phyloP scores from a whole-genome alignment of 352 stramenopile genomes.

The Phytophthora citrophthora region DNA sequence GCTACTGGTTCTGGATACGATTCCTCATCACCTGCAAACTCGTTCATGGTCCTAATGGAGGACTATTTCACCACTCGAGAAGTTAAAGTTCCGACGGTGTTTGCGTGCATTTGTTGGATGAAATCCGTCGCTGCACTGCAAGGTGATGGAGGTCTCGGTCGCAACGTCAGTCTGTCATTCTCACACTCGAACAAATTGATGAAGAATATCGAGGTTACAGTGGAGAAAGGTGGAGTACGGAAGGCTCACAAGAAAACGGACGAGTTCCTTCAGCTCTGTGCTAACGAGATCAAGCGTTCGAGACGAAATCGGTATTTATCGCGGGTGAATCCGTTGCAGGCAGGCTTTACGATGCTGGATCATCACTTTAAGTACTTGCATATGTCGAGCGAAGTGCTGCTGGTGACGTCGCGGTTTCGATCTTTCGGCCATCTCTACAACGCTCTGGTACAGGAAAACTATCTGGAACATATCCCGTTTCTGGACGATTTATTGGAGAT shows the following conservation, averaged over 20 bases:
- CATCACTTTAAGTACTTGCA: slow-evolving; percentile 34
- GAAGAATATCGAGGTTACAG: slow-evolving; percentile 17
- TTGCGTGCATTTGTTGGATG: slow-evolving; percentile 40
- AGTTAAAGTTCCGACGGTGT: slow-evolving; percentile 33
- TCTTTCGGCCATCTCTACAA: slow-evolving; percentile 45
- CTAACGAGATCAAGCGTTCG: slow-evolving; percentile 11
- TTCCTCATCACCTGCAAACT: slow-evolving; percentile 9
- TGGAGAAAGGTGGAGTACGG: slow-evolving; percentile 25
- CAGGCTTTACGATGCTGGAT: slow-evolving; percentile 35
- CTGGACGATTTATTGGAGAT: slow-evolving; percentile 34
- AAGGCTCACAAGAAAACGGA: slow-evolving; percentile 18
- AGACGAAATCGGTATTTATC: slow-evolving; percentile 5
- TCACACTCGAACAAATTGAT: slow-evolving; percentile 28
- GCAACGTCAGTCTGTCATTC: slow-evolving; percentile 34
- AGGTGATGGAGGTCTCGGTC: slow-evolving; percentile 18
- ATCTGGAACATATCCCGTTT: slow-evolving; percentile 32
- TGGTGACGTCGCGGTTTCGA: slow-evolving; percentile 31
- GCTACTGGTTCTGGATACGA: slow-evolving; percentile 8
- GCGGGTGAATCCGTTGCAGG: slow-evolving; percentile 36
- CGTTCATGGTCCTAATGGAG: slow-evolving; percentile 8
- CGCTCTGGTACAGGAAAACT: slow-evolving; percentile 26
- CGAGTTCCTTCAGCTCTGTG: slow-evolving; percentile 4
- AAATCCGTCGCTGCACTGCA: slow-evolving; percentile 40
- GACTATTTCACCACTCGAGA: slow-evolving; percentile 12
- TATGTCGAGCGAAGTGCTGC: slow-evolving; percentile 23